Evolutionary conservation across 139 green algal genomes (phyloP).

Genomic region (Spirogloea muscicola): DNA sequence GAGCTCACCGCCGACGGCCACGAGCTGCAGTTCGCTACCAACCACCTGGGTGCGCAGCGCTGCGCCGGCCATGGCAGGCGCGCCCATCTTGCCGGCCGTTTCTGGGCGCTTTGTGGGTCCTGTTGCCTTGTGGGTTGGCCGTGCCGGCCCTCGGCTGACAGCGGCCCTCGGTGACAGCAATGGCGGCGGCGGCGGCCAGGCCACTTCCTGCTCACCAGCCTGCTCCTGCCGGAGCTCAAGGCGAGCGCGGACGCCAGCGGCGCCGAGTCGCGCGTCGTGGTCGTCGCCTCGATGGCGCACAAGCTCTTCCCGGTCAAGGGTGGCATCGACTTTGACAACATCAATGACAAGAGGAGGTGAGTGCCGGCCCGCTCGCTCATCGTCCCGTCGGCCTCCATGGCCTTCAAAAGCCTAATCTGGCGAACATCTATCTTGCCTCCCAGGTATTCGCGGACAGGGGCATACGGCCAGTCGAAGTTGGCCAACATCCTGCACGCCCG

Average conservation of each 20-base stretch:
- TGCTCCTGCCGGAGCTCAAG: constrained; percentile 41
- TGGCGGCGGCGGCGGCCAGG: not conserved
- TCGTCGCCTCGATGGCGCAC: constrained; percentile 43
- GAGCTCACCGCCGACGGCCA: constrained; percentile 69
- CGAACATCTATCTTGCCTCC: too few relatives aligned
- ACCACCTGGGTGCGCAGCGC: constrained; percentile 35
- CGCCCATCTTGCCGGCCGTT: too few relatives aligned
- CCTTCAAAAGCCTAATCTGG: too few relatives aligned
- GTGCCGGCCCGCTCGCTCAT: too few relatives aligned
- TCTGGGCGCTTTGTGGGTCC: not conserved
- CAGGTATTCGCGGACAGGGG: too few relatives aligned
- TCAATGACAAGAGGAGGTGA: too few relatives aligned
- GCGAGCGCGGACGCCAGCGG: constrained; percentile 7
- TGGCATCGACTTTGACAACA: constrained; percentile 5
- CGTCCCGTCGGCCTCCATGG: too few relatives aligned
- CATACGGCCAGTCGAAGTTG: constrained; percentile 73
- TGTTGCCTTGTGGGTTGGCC: not conserved
- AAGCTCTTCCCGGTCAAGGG: constrained; percentile 34
- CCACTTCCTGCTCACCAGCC: constrained; percentile 49
- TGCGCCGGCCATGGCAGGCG: not conserved
- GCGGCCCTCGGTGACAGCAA: not conserved
- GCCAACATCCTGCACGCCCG: constrained; percentile 84
- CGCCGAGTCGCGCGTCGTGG: constrained; percentile 36
- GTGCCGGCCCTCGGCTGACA: not conserved
- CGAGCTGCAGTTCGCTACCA: constrained; percentile 55